These are phyloP conservation scores for Vicia sativa DNA, from an alignment of 306 rosid genomes.

Conservation along the genomic window DNA sequence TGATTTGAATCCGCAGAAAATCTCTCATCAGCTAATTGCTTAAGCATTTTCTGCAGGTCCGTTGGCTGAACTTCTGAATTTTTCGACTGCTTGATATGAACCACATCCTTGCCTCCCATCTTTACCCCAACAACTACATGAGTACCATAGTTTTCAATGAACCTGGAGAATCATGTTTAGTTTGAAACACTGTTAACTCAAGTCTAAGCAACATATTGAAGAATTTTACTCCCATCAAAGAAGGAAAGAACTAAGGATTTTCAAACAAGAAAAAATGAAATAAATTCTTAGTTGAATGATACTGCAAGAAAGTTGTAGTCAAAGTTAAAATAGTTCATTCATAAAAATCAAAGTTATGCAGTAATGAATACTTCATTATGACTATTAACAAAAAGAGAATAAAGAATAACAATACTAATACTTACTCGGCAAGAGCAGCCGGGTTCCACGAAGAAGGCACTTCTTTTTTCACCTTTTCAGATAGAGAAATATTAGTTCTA, in stretches of 20 bases:
- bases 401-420: not conserved
- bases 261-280: conserved; percentile 5
- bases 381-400: not conserved
- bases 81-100: conserved; percentile 72
- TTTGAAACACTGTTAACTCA: conserved; percentile 27
- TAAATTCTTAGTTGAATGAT: not conserved
- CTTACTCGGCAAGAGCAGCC: conserved; percentile 83
- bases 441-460: conserved; percentile 89
- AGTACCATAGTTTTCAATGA: conserved; percentile 88
- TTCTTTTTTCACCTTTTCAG: conserved; percentile 60
- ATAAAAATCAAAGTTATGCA: not conserved
- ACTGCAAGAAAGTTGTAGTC: not conserved
- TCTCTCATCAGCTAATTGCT: conserved; percentile 74
- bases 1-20: conserved; percentile 55
- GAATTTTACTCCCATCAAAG: not conserved
- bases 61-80: conserved; percentile 56
- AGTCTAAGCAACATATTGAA: conserved; percentile 26
- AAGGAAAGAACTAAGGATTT: conserved; percentile 3
- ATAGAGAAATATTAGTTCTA: conserved; percentile 59
- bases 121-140: conserved; percentile 86
- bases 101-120: conserved; percentile 95
- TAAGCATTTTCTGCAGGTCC: conserved; percentile 74
- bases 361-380: conserved; percentile 15
- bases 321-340: not conserved
- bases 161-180: conserved; percentile 60